Evolutionary conservation across 345 rosid species (phyloP).

Genomic region (Pistacia integerrima): DNA sequence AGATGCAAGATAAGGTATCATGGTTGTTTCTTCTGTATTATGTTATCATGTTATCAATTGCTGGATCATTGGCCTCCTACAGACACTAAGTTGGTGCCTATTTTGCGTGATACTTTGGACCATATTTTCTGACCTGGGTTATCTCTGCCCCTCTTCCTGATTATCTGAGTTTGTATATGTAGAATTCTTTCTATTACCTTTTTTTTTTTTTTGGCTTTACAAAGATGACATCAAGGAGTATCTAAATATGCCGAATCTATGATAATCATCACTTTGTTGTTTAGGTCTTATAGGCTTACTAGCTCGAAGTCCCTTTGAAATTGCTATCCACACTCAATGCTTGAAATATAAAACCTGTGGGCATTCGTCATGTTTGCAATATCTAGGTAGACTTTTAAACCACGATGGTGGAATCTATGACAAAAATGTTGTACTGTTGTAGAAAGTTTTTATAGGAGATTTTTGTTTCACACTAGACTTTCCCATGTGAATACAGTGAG

Average conservation of each 20-base stretch:
- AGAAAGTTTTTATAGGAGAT: neutral
- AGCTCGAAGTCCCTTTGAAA: neutral
- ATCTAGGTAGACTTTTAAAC: neutral
- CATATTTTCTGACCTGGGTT: neutral
- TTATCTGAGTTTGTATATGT: neutral
- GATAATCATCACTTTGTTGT: too few relatives aligned
- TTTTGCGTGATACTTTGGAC: neutral
- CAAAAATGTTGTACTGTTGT: neutral
- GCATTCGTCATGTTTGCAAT: neutral
- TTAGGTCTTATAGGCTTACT: neutral
- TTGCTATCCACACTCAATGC: neutral
- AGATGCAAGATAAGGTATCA: constrained; percentile 57
- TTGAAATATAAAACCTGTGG: neutral
- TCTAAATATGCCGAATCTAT: too few relatives aligned
- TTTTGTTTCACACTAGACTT: constrained; percentile 6
- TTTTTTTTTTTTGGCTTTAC: too few relatives aligned
- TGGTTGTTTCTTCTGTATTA: neutral
- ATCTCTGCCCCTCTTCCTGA: neutral
- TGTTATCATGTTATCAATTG: constrained; percentile 12
- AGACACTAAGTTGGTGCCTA: neutral
- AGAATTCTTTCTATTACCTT: too few relatives aligned
- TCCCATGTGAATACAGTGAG: neutral
- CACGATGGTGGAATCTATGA: neutral
- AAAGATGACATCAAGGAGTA: too few relatives aligned
- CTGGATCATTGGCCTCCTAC: neutral